Evolutionary conservation across 2,329 filamentous ascomycete species (phyloP), one percentile per base, ranked within the genome.

Genomic region (Cordyceps fumosorosea): DNA sequence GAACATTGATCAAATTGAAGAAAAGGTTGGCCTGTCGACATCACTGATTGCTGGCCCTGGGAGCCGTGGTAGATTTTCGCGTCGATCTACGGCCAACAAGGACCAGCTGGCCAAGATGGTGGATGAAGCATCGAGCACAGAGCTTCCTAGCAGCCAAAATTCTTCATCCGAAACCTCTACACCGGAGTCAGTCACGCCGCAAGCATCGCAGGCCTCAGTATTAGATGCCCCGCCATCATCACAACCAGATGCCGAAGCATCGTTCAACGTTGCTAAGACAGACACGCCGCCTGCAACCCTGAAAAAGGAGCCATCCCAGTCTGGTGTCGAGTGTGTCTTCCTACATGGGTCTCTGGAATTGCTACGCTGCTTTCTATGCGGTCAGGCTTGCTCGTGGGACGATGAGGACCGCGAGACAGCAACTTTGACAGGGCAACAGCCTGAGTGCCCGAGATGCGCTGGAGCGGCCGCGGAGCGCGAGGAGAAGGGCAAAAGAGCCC

Each of bases 1-100:
- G 67, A 91, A 90, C 65, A 90, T 91, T 66, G 88, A 91, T 66
- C 84, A 86, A 64, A 83, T 91, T 7, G 88, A 91, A 69, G 84
- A 87, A 68, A 85, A 88, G 62, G 86, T 89, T 50, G 88, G 87
- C 3, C 76, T 90, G 3, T 84, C 81, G 18, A 89, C 86, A 0
- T 81, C 86, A 60, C 77, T 90, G 10, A 75, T 77, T 12, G 78
- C 82, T 37, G 88, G 88, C 0, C 82, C 85, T 1, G 88, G 88
- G 1, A 84, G 80, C 66, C 80, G 83, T 47, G 80, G 82, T 12
- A 78, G 85, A 2, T 88, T 88, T 67, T 84, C 82, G 53, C 78
- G 80, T 65, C 79, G 76, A 64, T 77, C 76, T 52, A 75, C 69
- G 47, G 75, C 72, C 59, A 73, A 70, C 63, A 55, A 65, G 16